Percentiles rank a stretch among this genome's conserved stretches.
Conservation (phyloP, 2,329 filamentous ascomycete genomes). For the Diaporthe humulicola region DNA sequence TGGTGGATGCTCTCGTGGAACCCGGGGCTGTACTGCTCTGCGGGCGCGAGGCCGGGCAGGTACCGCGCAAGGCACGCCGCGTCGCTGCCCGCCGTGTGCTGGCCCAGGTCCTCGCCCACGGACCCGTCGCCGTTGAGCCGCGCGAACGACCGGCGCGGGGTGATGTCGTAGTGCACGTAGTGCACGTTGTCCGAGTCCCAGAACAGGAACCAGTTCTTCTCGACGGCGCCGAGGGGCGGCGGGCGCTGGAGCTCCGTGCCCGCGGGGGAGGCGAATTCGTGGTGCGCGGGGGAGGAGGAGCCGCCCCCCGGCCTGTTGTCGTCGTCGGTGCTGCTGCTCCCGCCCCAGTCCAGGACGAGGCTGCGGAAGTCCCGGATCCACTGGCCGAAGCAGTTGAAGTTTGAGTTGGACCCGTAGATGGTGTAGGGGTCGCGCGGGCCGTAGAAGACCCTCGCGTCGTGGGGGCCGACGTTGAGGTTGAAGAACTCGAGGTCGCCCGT, state of each 20-base stretch:
- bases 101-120: slow-evolving; percentile 61
- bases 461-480: slow-evolving; percentile 63
- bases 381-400: slow-evolving; percentile 68
- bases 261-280: slow-evolving; percentile 52
- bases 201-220: slow-evolving; percentile 76
- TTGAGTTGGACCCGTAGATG: slow-evolving; percentile 69
- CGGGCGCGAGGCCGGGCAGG: slow-evolving; percentile 53
- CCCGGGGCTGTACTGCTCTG: slow-evolving; percentile 25
- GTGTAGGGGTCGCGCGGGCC: slow-evolving; percentile 64
- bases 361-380: slow-evolving; percentile 67
- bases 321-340: neutral
- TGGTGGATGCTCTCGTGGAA: slow-evolving; percentile 66
- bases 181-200: slow-evolving; percentile 63
- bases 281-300: slow-evolving; percentile 39
- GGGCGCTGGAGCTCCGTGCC: slow-evolving; percentile 67
- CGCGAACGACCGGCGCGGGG: slow-evolving; percentile 63
- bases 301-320: neutral
- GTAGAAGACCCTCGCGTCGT: slow-evolving; percentile 70
- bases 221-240: slow-evolving; percentile 56
- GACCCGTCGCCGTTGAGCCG: slow-evolving; percentile 59
- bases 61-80: slow-evolving; percentile 59
- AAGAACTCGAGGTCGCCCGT: slow-evolving; percentile 57
- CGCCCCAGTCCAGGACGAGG: slow-evolving; percentile 59
- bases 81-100: slow-evolving; percentile 53
- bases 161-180: slow-evolving; percentile 67